A percentile compares a stretch with the other conserved stretches of the same genome.
Conservation (phyloP, 352 stramenopile species). For the Sclerospora graminicola region DNA sequence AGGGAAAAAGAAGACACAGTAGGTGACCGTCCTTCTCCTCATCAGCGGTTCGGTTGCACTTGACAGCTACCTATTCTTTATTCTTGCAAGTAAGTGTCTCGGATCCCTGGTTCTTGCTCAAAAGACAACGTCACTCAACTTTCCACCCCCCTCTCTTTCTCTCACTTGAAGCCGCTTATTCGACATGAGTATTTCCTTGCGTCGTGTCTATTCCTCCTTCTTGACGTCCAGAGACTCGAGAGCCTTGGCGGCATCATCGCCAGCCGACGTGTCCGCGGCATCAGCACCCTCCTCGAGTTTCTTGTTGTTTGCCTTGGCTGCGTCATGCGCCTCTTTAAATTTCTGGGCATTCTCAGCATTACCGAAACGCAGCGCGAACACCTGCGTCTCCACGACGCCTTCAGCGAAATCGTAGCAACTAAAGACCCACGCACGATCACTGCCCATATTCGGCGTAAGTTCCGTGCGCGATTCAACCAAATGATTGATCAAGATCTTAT, state of each 20-base stretch:
- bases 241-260: slow-evolving; percentile 89
- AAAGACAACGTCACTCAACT: neutral
- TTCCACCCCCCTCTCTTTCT: too few species aligned
- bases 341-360: slow-evolving; percentile 93
- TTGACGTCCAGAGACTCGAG: slow-evolving; percentile 86
- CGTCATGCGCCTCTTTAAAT: slow-evolving; percentile 94
- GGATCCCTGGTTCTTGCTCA: neutral
- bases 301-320: slow-evolving; percentile 92
- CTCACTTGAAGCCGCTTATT: too few species aligned
- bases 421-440: slow-evolving; percentile 96
- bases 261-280: slow-evolving; percentile 84
- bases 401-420: slow-evolving; percentile 97
- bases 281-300: slow-evolving; percentile 88
- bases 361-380: slow-evolving; percentile 90
- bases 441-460: slow-evolving; percentile 93
- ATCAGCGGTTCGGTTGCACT: too few species aligned
- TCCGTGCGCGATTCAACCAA: slow-evolving; percentile 93
- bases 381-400: slow-evolving; percentile 85
- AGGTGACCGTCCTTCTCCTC: neutral
- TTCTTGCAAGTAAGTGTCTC: neutral
- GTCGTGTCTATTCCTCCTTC: slow-evolving; percentile 67
- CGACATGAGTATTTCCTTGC: neutral
- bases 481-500: slow-evolving; percentile 99
- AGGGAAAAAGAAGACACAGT: neutral
- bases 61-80: too few species aligned